Evolutionary conservation across 1,139 yeast species (phyloP).

Genomic region (Cylindricascospora bacillispora): DNA sequence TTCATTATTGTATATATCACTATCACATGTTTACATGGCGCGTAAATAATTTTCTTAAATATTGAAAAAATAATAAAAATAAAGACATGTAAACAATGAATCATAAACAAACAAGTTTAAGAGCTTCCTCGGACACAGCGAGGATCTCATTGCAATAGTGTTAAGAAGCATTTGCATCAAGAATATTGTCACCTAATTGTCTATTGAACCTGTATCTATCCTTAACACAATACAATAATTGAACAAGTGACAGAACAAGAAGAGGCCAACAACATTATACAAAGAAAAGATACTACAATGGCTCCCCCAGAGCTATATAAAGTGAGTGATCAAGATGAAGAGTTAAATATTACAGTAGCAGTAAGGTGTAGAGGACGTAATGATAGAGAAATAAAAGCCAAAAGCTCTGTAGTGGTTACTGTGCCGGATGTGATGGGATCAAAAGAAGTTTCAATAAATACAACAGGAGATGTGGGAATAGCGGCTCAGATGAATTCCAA

Average conservation of each 20-base stretch:
- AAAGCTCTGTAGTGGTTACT: slow-evolving; percentile 62
- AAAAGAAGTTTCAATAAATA: slow-evolving; percentile 30
- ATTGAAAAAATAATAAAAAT: not conserved
- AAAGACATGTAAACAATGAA: not conserved
- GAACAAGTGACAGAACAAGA: too few relatives aligned
- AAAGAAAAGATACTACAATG: too few relatives aligned
- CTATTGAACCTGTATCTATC: too few relatives aligned
- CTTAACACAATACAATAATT: too few relatives aligned
- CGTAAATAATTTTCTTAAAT: not conserved
- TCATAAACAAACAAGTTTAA: not conserved
- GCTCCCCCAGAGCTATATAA: not conserved
- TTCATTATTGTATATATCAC: not conserved
- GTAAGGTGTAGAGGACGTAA: slow-evolving; percentile 84
- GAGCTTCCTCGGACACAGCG: too few relatives aligned
- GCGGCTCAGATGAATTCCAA: slow-evolving; percentile 32
- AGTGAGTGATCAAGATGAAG: slow-evolving; percentile 9
- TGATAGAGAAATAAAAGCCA: slow-evolving; percentile 53
- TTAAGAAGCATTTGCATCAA: too few relatives aligned
- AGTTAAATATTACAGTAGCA: slow-evolving; percentile 57
- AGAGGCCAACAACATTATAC: too few relatives aligned
- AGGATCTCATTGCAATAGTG: too few relatives aligned
- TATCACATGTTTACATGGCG: not conserved
- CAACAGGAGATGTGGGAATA: slow-evolving; percentile 32
- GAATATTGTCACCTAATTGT: too few relatives aligned
- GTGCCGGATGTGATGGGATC: slow-evolving; percentile 32